A percentile compares a stretch with the other conserved stretches of the same genome.
Evolutionary conservation across 768 basidiomycete species (phyloP).

Genomic region (Lentinula boryana): DNA sequence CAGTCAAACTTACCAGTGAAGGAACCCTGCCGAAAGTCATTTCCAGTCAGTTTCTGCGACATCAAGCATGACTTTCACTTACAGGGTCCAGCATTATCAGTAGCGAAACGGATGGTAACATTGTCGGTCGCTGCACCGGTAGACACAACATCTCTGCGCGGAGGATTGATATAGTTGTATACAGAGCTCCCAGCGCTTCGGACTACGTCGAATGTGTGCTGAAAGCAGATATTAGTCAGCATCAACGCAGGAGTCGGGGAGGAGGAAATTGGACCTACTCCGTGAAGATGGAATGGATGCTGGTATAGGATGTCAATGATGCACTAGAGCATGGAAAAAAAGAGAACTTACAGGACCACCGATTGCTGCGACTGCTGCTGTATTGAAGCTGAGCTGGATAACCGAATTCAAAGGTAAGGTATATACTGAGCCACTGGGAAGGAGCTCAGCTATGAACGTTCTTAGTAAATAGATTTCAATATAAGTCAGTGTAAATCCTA

Average conservation of each 20-base stretch:
- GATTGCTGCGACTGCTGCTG: slow-evolving; percentile 19
- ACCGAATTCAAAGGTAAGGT: slow-evolving; percentile 31
- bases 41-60: slow-evolving; percentile 8
- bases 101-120: slow-evolving; percentile 38
- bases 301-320: background rate
- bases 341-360: slow-evolving; percentile 13
- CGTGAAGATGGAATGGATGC: slow-evolving; percentile 32
- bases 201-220: slow-evolving; percentile 18
- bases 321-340: background rate
- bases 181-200: slow-evolving; percentile 19
- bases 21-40: slow-evolving; percentile 44
- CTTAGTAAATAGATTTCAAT: background rate
- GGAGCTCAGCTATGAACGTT: slow-evolving; percentile 12
- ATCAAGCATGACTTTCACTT: background rate
- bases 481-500: background rate
- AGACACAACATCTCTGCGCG: slow-evolving; percentile 21
- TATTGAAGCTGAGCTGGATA: slow-evolving; percentile 27
- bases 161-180: slow-evolving; percentile 37
- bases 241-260: background rate
- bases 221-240: background rate
- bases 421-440: slow-evolving; percentile 28
- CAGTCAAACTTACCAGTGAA: slow-evolving; percentile 7
- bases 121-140: slow-evolving; percentile 16
- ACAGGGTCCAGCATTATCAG: slow-evolving; percentile 14
- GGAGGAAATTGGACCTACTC: slow-evolving; percentile 8